phyloP scores from a whole-genome alignment of 2,329 filamentous ascomycete genomes.

The Clonostachys chloroleuca region DNA sequence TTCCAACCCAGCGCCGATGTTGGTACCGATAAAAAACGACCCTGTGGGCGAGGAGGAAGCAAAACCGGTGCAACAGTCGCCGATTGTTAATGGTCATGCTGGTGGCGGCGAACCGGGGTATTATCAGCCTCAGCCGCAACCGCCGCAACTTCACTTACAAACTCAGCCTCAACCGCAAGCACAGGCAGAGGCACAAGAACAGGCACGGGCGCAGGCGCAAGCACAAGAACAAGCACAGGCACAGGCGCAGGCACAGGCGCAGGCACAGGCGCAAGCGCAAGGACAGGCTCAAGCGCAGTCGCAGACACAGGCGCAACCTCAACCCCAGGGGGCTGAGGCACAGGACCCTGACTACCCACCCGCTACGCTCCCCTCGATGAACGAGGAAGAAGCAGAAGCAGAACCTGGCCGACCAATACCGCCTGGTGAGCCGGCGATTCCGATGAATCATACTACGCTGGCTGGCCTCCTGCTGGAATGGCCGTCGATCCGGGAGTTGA shows the following conservation, averaged over 20 bases:
- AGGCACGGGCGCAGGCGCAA: background rate
- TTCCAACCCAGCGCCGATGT: too few relatives aligned
- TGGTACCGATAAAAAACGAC: background rate
- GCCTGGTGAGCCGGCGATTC: conserved; percentile 65
- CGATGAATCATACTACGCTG: conserved; percentile 84
- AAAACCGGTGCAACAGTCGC: background rate
- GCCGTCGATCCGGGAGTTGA: conserved; percentile 63
- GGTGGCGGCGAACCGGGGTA: background rate
- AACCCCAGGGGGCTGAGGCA: background rate
- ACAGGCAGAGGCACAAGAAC: background rate
- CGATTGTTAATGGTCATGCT: too few relatives aligned
- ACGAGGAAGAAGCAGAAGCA: conserved; percentile 44
- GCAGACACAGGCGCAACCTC: background rate
- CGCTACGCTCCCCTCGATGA: conserved; percentile 8
- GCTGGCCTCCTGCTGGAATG: conserved; percentile 76
- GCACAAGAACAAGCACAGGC: background rate
- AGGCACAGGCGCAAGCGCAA: background rate
- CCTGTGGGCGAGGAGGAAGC: background rate
- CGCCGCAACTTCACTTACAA: background rate
- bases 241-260: background rate
- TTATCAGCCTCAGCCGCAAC: background rate
- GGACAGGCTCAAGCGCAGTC: background rate
- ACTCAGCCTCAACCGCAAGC: background rate
- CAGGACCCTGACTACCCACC: background rate
- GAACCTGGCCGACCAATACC: conserved; percentile 47